A percentile compares a stretch with the other conserved stretches of the same genome.
These are phyloP conservation scores for Barnettozyma hawaiiensis DNA, from an alignment of 1,139 yeast genomes.

Conservation along the genomic window DNA sequence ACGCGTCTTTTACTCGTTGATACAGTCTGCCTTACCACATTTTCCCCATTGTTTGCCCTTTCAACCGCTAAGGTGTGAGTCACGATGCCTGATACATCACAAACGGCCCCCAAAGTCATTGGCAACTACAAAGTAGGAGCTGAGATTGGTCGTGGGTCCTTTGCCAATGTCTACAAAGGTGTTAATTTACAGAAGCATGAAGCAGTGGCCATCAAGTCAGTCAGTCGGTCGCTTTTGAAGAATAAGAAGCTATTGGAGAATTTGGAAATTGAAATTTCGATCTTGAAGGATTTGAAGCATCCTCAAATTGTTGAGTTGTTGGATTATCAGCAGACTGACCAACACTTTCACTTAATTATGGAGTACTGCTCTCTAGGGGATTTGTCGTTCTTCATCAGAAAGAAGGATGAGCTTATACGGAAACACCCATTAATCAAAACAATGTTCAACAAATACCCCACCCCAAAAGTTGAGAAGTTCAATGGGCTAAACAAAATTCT, in stretches of 20 bases:
- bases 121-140: conserved; percentile 53
- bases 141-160: conserved; percentile 91
- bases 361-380: conserved; percentile 96
- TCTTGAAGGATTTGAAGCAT: conserved; percentile 78
- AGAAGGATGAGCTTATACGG: conserved; percentile 62
- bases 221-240: conserved; percentile 73
- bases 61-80: background rate
- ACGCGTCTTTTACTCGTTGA: background rate
- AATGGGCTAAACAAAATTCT: conserved; percentile 77
- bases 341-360: conserved; percentile 90
- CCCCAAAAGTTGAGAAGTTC: conserved; percentile 48
- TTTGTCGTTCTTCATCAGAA: conserved; percentile 76
- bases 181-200: conserved; percentile 38
- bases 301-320: conserved; percentile 87
- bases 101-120: conserved; percentile 25
- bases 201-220: conserved; percentile 85
- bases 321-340: conserved; percentile 73
- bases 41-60: background rate
- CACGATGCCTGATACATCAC: conserved; percentile 4
- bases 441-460: conserved; percentile 75
- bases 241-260: conserved; percentile 84
- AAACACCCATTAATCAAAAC: conserved; percentile 78
- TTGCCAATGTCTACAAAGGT: conserved; percentile 89
- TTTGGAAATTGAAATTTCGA: conserved; percentile 84
- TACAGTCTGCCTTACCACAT: background rate